These are phyloP conservation scores for Cystofilobasidium ferigula DNA, from an alignment of 768 basidiomycete genomes.

Conservation along the genomic window DNA sequence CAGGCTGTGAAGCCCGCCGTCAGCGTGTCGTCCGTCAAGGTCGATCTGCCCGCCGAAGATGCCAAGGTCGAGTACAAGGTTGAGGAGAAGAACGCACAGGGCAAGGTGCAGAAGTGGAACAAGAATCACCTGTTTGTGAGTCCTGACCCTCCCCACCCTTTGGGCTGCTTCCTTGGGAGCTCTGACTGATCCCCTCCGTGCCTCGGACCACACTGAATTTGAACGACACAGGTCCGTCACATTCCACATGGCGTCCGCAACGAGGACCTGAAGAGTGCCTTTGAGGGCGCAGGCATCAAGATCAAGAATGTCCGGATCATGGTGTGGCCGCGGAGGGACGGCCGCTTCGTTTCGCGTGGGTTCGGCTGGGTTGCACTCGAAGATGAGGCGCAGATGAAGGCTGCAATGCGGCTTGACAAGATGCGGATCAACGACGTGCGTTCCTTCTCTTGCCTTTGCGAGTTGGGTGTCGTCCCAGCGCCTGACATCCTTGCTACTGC, in stretches of 20 bases:
- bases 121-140: not conserved
- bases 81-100: not conserved
- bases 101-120: constrained; percentile 4
- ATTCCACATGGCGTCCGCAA: constrained; percentile 13
- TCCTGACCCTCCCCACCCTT: not conserved
- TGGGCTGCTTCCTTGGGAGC: not conserved
- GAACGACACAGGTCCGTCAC: not conserved
- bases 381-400: not conserved
- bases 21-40: no score
- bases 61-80: not conserved
- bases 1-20: no score
- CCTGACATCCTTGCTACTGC: not conserved
- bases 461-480: not conserved
- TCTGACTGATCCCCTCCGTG: not conserved
- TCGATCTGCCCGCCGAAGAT: not conserved
- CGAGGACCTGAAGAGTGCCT: not conserved
- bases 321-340: constrained; percentile 6
- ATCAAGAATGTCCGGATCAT: constrained; percentile 6
- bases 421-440: constrained; percentile 15
- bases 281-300: not conserved
- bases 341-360: constrained; percentile 17
- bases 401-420: constrained; percentile 3
- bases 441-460: not conserved
- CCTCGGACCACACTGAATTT: not conserved
- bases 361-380: constrained; percentile 18